Conservation (phyloP, 768 basidiomycete genomes). For the Calocybe cyanea region DNA sequence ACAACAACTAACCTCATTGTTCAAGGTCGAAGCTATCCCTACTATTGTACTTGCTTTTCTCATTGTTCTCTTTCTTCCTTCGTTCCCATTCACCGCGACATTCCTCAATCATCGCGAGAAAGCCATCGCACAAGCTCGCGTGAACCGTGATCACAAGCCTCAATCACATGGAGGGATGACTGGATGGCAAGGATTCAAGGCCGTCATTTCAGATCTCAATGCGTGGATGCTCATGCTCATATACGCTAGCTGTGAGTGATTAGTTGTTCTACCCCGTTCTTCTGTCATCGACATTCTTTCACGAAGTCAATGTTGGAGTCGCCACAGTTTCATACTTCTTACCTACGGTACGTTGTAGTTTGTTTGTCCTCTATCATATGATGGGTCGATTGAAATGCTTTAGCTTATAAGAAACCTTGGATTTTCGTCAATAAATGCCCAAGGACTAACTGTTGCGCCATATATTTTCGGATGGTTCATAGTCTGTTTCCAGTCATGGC, state of each 20-base stretch:
- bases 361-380: neutral
- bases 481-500: slow-evolving; percentile 49
- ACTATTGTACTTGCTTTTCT: slow-evolving; percentile 47
- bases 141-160: slow-evolving; percentile 56
- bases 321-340: slow-evolving; percentile 55
- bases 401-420: slow-evolving; percentile 54
- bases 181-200: slow-evolving; percentile 56
- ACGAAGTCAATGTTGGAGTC: slow-evolving; percentile 49
- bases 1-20: neutral
- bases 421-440: slow-evolving; percentile 51
- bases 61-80: slow-evolving; percentile 47
- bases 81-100: slow-evolving; percentile 50
- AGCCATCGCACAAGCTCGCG: slow-evolving; percentile 51
- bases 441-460: slow-evolving; percentile 55
- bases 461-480: slow-evolving; percentile 54
- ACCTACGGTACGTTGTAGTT: slow-evolving; percentile 36
- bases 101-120: slow-evolving; percentile 49
- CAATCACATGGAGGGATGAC: slow-evolving; percentile 55
- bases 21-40: slow-evolving; percentile 52
- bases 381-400: neutral
- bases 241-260: slow-evolving; percentile 46
- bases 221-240: slow-evolving; percentile 50
- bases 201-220: slow-evolving; percentile 43
- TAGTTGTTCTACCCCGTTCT: slow-evolving; percentile 1
- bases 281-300: neutral